Evolutionary conservation across 441 rosid species (phyloP).

Genomic region (Populus hybrid): DNA sequence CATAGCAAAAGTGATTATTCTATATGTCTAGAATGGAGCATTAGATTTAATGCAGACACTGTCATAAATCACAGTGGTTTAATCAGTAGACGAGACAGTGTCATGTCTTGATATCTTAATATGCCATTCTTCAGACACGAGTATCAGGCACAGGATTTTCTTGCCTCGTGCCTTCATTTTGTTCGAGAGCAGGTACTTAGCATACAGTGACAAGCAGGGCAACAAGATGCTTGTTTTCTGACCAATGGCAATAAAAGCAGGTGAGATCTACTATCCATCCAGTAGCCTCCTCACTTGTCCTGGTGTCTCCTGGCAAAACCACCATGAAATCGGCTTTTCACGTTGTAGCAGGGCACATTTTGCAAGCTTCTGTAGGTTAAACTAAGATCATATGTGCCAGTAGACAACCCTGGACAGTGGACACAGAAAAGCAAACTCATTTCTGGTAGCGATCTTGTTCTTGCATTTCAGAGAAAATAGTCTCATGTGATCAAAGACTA

Average conservation of each 20-base stretch:
- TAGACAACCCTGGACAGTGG: neutral
- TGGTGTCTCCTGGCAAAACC: too few relatives aligned
- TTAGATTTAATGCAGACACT: neutral
- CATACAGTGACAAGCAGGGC: neutral
- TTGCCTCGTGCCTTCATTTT: neutral
- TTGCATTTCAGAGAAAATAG: neutral
- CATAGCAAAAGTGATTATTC: neutral
- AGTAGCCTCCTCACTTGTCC: too few relatives aligned
- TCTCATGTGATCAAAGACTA: neutral
- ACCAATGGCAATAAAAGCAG: too few relatives aligned
- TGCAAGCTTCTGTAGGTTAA: neutral
- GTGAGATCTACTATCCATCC: too few relatives aligned
- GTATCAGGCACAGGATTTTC: neutral
- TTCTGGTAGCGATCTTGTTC: neutral
- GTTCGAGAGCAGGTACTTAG: neutral
- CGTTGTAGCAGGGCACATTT: too few relatives aligned
- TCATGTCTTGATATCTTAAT: neutral
- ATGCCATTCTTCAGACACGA: slow-evolving; percentile 6
- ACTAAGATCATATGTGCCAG: too few relatives aligned
- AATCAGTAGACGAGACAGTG: neutral
- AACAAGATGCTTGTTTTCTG: neutral
- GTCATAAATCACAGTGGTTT: neutral
- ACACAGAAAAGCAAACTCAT: neutral
- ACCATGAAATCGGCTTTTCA: too few relatives aligned
- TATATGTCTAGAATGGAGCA: neutral